Evolutionary conservation across 768 basidiomycete genomes (phyloP).

Genomic region (Leucogyrophana mollusca): DNA sequence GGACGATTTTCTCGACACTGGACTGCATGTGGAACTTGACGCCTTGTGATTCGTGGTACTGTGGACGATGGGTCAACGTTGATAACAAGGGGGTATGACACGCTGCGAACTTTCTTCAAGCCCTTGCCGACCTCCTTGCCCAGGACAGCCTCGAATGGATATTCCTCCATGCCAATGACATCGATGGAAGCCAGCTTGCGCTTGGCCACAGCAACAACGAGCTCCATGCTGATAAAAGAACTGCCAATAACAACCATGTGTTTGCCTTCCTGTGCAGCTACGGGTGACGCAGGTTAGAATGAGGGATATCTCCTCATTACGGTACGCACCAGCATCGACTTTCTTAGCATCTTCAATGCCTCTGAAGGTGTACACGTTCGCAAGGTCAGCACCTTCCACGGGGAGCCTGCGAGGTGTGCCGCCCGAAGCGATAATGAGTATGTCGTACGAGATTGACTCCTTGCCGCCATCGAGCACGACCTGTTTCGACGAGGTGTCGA

Average conservation of each 20-base stretch:
- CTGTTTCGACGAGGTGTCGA: conserved; percentile 61
- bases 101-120: conserved; percentile 59
- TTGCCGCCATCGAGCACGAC: conserved; percentile 63
- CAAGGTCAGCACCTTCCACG: conserved; percentile 68
- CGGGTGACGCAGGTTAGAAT: conserved; percentile 1
- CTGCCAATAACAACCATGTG: conserved; percentile 80
- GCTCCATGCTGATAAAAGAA: conserved; percentile 91
- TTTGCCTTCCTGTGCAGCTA: conserved; percentile 72
- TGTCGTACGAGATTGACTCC: conserved; percentile 65
- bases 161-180: conserved; percentile 80
- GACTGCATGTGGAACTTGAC: conserved; percentile 81
- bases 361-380: conserved; percentile 78
- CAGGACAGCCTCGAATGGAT: conserved; percentile 79
- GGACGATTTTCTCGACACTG: conserved; percentile 64
- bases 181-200: conserved; percentile 80
- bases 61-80: background rate
- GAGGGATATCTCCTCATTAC: background rate
- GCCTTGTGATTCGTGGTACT: conserved; percentile 82
- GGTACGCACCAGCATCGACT: conserved; percentile 58
- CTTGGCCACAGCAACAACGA: conserved; percentile 72
- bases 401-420: conserved; percentile 73
- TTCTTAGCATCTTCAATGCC: conserved; percentile 68
- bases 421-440: conserved; percentile 79
- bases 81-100: background rate
- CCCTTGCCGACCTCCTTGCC: conserved; percentile 79